Percentiles rank a stretch among this genome's conserved stretches.
phyloP scores from a whole-genome alignment of 164 flowering plant genomes.

The Litsea cubeba region DNA sequence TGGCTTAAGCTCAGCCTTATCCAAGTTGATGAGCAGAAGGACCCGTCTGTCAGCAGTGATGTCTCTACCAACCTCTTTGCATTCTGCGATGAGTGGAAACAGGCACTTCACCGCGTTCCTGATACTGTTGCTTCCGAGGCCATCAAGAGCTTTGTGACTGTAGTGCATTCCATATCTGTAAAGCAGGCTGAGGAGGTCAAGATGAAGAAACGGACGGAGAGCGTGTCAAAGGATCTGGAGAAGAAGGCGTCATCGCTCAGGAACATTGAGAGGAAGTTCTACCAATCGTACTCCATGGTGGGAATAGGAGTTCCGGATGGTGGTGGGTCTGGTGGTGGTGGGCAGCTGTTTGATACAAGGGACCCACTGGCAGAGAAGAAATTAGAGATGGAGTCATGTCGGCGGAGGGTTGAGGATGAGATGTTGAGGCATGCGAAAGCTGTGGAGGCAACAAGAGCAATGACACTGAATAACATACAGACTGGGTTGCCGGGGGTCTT shows the following conservation, averaged over 20 bases:
- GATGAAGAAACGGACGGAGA: conserved; percentile 63
- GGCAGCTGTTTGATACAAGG: conserved; percentile 66
- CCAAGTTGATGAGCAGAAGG: conserved; percentile 41
- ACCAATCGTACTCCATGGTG: conserved; percentile 83
- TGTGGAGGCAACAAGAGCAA: conserved; percentile 88
- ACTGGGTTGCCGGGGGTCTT: conserved; percentile 97
- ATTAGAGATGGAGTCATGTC: conserved; percentile 65
- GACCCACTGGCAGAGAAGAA: conserved; percentile 95
- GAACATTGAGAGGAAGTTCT: conserved; percentile 77
- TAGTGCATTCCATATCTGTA: conserved; percentile 63
- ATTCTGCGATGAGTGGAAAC: conserved; percentile 94
- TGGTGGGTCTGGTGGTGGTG: conserved; percentile 33
- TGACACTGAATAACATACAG: conserved; percentile 90
- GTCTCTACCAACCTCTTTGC: conserved; percentile 25
- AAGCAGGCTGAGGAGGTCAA: conserved; percentile 83
- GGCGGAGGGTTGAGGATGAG: conserved; percentile 86
- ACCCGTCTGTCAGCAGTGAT: conserved; percentile 25
- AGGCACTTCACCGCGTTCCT: conserved; percentile 84
- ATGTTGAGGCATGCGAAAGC: conserved; percentile 78
- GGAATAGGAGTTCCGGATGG: conserved; percentile 68
- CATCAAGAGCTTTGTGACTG: conserved; percentile 84
- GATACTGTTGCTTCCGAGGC: conserved; percentile 95
- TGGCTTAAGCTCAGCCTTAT: conserved; percentile 78
- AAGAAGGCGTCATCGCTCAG: conserved; percentile 69
- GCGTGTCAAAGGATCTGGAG: conserved; percentile 76